These are phyloP conservation scores for Pinus albicaulis DNA, from an alignment of 75 land plant species.

Conservation along the genomic window DNA sequence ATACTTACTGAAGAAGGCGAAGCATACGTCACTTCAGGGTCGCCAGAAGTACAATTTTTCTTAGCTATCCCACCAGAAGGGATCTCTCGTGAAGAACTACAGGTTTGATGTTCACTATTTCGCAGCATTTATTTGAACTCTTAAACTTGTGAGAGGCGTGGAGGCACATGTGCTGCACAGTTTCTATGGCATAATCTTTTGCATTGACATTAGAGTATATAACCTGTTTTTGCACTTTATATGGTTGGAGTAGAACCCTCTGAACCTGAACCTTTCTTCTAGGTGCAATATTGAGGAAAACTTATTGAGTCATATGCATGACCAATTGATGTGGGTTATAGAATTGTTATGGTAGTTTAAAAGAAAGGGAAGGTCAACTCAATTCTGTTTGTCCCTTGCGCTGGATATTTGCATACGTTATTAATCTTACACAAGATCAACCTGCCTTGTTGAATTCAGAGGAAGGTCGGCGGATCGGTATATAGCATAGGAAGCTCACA, in stretches of 20 bases:
- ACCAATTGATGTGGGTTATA: neutral
- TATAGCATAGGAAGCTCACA: conserved; percentile 50
- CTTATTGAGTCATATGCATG: neutral
- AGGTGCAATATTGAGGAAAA: neutral
- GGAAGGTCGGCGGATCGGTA: conserved; percentile 50
- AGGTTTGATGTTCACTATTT: conserved; percentile 17
- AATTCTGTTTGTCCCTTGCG: neutral
- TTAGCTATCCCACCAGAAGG: conserved; percentile 82
- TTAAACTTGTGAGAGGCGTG: neutral
- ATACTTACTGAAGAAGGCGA: conserved; percentile 83
- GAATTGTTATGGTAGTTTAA: neutral
- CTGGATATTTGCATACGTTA: neutral
- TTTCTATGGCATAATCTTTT: neutral
- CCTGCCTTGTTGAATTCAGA: conserved; percentile 33
- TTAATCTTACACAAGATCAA: neutral
- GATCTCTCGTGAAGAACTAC: conserved; percentile 56
- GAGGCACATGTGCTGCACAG: conserved; percentile 10
- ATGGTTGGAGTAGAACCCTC: neutral
- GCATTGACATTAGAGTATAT: conserved; percentile 7
- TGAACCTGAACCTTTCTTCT: neutral
- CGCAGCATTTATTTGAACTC: neutral
- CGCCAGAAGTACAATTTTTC: conserved; percentile 84
- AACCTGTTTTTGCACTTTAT: neutral
- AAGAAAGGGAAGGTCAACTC: neutral
- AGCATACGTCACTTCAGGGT: conserved; percentile 55